Base-by-base conservation (phyloP, 352 stramenopile genomes). In the Globisporangium recalcitrans region DNA sequence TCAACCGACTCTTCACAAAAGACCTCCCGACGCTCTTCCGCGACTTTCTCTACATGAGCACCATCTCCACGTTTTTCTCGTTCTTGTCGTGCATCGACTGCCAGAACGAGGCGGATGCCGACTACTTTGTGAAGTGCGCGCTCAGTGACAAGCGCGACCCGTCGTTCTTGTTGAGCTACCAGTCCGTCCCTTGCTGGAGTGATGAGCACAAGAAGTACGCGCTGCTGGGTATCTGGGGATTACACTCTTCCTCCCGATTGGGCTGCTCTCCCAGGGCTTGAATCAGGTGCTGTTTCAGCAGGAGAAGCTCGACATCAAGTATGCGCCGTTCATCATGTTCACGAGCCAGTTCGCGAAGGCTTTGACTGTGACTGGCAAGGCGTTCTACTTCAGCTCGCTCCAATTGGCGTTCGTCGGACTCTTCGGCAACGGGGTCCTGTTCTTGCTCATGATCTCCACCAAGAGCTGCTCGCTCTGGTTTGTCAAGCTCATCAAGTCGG, bases 211-310 rank as follows among this genome's bases (percentile, higher is more conserved):
- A 64, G 44, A 73, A 69, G 58, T 85, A 80, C 34, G 71, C 76
- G 9, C 61, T 85, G n/a, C 60, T 88, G 3, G 79, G 77, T 1
- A 51, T 87, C n/a, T 80, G 75, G 73, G 77, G 0, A 68, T 83
- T 19, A 76, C 75, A 5, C 85, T 85, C 67, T 85, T 86, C 63
- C 38, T 88, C 8, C 79, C 75, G 0, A 80, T 88, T 14, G 79
- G 77, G 1, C 49, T 88, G 32, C 65, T 88, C 26, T 68, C 74
- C 7, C 73, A 83, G 32, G 78, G 78, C 22, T 87, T 88, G 79
- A 85, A 71, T 47, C 76, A 88, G 24, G 79, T 88, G 21, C 46
- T 88, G 42, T 88, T 88, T 42, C 75, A 81, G 42, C 71, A 78
- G 32, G 79, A 87, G 51, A 76, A 71, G 31, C 60, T 87, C 19